Evolutionary conservation across 805 yeast species (phyloP), one percentile per base, ranked within the genome.

Genomic region (Candida yuanshanica): DNA sequence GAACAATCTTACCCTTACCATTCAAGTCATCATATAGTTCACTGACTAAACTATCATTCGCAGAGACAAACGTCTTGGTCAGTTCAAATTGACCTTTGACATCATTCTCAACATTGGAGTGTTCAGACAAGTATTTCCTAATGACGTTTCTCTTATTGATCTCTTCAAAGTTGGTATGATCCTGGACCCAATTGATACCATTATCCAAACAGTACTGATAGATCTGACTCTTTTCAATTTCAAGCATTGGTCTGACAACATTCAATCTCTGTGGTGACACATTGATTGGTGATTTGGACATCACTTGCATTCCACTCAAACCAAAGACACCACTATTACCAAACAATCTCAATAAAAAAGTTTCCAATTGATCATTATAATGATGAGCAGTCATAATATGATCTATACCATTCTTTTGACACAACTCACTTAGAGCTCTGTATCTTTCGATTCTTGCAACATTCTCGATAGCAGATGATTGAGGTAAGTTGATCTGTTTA

Each of bases 341-440:
- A 2, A 63, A 39, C 38, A 83, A 62, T 26, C 95, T 58, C 54
- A 79, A 68, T 18, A 81, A 45, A 46, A 73, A 79, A 0, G 91
- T 82, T 52, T 86, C 95, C 12, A 81, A 40, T 51, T 83, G 88
- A 56, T 86, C 95, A 52, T 85, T 78, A 36, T 66, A 52, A 49
- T 79, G 85, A 51, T 86, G 95, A 1, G 83, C 95, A 32, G 79
- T 62, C 18, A 79, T 56, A 5, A 85, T 43, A n/a, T 66, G 50
- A 1, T 55, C 27, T 4, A 72, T 61, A 0, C 51, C 56, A 3
- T 59, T 41, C 1, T 55, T 40, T 0, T 53, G 37, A 50, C 88
- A 79, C 0, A 66, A 60, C 0, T 58, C 36, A 5, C 59, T 52
- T 13, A 86, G 57, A 4, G 63, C 63, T 23, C 62, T 46, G 44